phyloP scores from a whole-genome alignment of 2,329 filamentous ascomycete species.

The Onygenales sp. region DNA sequence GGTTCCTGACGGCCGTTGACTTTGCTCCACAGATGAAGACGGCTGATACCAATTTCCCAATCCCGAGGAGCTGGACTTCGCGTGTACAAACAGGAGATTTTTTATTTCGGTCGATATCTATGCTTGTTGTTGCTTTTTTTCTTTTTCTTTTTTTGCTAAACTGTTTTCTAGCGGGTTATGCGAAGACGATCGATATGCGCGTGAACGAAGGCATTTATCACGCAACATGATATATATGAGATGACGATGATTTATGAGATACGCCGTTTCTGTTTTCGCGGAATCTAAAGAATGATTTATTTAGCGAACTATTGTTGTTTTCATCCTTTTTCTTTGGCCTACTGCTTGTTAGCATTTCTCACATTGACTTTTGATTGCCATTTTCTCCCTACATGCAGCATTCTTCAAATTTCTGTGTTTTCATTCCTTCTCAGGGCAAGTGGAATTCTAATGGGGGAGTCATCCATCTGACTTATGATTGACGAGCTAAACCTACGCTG shows the following conservation, averaged over 20 bases:
- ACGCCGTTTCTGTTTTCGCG: background rate
- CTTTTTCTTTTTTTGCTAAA: background rate
- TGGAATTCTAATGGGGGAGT: no score
- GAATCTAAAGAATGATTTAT: background rate
- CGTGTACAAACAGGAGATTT: background rate
- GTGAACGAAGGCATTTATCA: background rate
- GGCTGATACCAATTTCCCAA: no score
- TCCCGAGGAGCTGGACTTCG: background rate
- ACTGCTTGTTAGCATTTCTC: no score
- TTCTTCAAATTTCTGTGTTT: no score
- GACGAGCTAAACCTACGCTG: no score
- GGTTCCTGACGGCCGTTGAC: constrained; percentile 9
- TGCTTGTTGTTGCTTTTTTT: background rate
- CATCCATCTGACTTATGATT: no score
- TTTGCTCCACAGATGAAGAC: background rate
- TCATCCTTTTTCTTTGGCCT: no score
- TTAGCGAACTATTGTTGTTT: background rate
- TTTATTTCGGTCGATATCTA: background rate
- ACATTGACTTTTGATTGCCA: no score
- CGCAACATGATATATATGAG: background rate
- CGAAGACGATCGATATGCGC: background rate
- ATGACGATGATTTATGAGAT: constrained; percentile 1
- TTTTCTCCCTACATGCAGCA: no score
- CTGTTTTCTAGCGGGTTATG: constrained; percentile 1
- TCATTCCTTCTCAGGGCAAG: no score